Evolutionary conservation across 2,329 filamentous ascomycete genomes (phyloP), one percentile per base, ranked within the genome.

Genomic region (Beauveria rudraprayagi): DNA sequence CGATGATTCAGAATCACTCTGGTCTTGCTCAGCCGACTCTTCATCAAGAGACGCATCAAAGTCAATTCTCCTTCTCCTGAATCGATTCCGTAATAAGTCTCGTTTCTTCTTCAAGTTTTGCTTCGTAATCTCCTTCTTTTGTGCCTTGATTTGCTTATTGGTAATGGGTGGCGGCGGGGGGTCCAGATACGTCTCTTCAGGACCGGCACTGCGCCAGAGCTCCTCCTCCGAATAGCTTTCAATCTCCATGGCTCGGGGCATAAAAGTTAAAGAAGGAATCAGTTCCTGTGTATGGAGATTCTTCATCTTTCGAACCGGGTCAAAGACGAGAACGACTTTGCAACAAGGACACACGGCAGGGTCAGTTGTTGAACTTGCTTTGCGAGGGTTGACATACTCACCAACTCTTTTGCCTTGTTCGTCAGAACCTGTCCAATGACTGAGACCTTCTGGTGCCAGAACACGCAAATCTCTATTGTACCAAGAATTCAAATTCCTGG

Each of bases 221-320:
- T 69, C 68, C 2, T 70, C 69, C 0, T 69, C 66, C 1, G 68
- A 64, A n/a, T 67, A 70, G 1, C 67, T 67, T 53, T 70, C 68
- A 11, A 70, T 61, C 41, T 70, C 69, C 65, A 69, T 63, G 0
- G 67, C 67, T 24, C 69, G 61, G 5, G 69, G 69, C 68, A 71
- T 70, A 24, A 70, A 71, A 3, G 68, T 71, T 2, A 70, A 60
- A 4, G 69, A 68, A 0, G 65, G 67, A 0, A 57, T 67, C 10
- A 58, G 26, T 10, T 68, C 61, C 1, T 62, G 53, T 1, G 68
- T 70, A 37, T 62, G 64, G 10, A 64, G 61, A 24, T 69, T 54
- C 11, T 60, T 63, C 66, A 70, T 70, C 8, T 47, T 62, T 22
- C 68, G 63, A 3, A 51, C 52, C 2, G 67, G 68, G 28, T 69